phyloP scores from a whole-genome alignment of 2,329 filamentous ascomycete species.

The Phyllosticta ampelicida region DNA sequence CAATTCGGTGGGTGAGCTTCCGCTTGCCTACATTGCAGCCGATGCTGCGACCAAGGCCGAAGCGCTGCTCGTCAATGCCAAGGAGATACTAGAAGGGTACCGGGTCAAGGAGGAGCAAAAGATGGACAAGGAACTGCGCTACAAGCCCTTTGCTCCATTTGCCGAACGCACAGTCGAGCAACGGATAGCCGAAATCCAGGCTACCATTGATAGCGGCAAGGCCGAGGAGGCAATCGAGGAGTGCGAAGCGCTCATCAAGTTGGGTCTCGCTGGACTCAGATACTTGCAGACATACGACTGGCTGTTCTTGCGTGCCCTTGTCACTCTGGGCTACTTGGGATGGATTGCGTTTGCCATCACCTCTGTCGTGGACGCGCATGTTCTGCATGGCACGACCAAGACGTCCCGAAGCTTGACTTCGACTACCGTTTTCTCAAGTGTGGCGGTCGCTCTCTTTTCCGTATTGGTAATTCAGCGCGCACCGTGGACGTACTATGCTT shows the following conservation, averaged over 20 bases:
- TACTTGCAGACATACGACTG: slow-evolving; percentile 98
- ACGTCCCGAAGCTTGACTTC: slow-evolving; percentile 52
- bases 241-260: slow-evolving; percentile 64
- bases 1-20: slow-evolving; percentile 91
- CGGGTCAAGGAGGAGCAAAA: slow-evolving; percentile 85
- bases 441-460: slow-evolving; percentile 65
- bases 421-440: slow-evolving; percentile 59
- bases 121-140: slow-evolving; percentile 61
- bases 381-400: slow-evolving; percentile 59
- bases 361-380: slow-evolving; percentile 78
- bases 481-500: slow-evolving; percentile 75
- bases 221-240: slow-evolving; percentile 70
- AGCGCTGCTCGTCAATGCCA: slow-evolving; percentile 73
- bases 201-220: slow-evolving; percentile 53
- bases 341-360: slow-evolving; percentile 92
- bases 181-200: slow-evolving; percentile 56
- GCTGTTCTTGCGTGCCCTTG: slow-evolving; percentile 82
- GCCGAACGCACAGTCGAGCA: slow-evolving; percentile 54
- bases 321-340: slow-evolving; percentile 83
- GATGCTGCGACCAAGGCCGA: slow-evolving; percentile 66
- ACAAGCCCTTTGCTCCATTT: slow-evolving; percentile 63
- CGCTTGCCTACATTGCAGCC: slow-evolving; percentile 69
- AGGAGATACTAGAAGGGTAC: slow-evolving; percentile 90
- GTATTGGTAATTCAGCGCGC: slow-evolving; percentile 72
- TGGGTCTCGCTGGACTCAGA: slow-evolving; percentile 70